Evolutionary conservation across 306 rosid genomes (phyloP).

Genomic region (Betula pendula): DNA sequence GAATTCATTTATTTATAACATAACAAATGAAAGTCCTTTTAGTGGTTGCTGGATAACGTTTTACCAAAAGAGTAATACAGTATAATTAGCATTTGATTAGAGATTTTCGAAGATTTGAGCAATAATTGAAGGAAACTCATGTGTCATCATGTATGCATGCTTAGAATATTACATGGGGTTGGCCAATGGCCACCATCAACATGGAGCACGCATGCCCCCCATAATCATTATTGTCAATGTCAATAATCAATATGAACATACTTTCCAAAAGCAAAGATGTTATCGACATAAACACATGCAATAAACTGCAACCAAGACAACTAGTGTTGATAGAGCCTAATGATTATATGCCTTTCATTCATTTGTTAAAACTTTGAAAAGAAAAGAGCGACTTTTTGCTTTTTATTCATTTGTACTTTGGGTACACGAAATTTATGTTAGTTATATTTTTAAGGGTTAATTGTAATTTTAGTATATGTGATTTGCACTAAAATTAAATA

Average conservation of each 20-base stretch:
- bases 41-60: no score
- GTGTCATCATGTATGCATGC: no score
- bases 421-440: no score
- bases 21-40: no score
- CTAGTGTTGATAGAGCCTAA: conserved; percentile 4
- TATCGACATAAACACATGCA: conserved; percentile 32
- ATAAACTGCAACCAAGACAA: conserved; percentile 16
- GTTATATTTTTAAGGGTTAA: no score
- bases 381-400: not conserved
- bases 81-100: not conserved
- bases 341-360: conserved; percentile 16
- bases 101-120: not conserved
- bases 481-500: no score
- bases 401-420: no score
- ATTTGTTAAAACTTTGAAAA: not conserved
- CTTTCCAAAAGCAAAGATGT: conserved; percentile 27
- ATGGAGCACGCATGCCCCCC: not conserved
- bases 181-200: not conserved
- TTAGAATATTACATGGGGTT: not conserved
- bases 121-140: no score
- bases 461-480: no score
- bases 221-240: not conserved
- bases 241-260: conserved; percentile 11
- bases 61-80: not conserved
- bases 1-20: no score